A percentile compares a stretch with the other conserved stretches of the same genome.
Evolutionary conservation across 345 rosid species (phyloP).

Genomic region (Odontarrhena argentea): DNA sequence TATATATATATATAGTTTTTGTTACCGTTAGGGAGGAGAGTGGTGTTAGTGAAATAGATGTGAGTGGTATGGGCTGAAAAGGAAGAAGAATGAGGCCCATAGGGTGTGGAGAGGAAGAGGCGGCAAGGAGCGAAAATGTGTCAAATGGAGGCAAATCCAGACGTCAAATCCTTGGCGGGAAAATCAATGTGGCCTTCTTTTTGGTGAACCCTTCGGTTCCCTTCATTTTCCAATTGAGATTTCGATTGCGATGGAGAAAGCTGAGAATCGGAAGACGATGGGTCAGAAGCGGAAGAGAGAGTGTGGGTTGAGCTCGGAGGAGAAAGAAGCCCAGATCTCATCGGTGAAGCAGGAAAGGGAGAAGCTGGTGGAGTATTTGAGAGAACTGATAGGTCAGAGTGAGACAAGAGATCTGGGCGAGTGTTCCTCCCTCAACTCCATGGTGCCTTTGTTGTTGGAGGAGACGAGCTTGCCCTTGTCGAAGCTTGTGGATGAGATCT

Average conservation of each 20-base stretch:
- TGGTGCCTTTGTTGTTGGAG: slow-evolving; percentile 72
- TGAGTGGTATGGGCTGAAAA: background rate
- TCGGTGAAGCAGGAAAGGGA: slow-evolving; percentile 50
- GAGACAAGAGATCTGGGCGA: slow-evolving; percentile 42
- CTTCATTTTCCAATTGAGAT: background rate
- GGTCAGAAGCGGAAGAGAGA: slow-evolving; percentile 64
- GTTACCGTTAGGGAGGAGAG: no score
- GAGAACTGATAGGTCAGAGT: slow-evolving; percentile 42
- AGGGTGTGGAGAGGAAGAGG: background rate
- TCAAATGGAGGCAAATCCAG: slow-evolving; percentile 35
- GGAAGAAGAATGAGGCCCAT: background rate
- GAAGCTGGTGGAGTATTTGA: slow-evolving; percentile 58
- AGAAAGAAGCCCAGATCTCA: slow-evolving; percentile 49
- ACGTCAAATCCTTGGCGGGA: slow-evolving; percentile 36
- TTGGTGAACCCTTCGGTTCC: background rate
- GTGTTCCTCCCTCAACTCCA: slow-evolving; percentile 45
- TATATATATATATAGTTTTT: no score
- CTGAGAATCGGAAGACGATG: slow-evolving; percentile 29
- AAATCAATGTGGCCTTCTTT: slow-evolving; percentile 14
- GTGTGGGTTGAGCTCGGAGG: slow-evolving; percentile 41
- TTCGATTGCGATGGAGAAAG: slow-evolving; percentile 37
- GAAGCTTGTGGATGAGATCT: slow-evolving; percentile 60
- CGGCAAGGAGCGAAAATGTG: slow-evolving; percentile 19
- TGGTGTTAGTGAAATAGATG: no score
- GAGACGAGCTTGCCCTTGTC: slow-evolving; percentile 69